A percentile compares a stretch with the other conserved stretches of the same genome.
These are phyloP conservation scores for Aspergillus saccharolyticus DNA, from an alignment of 495 filamentous ascomycete species.

Conservation along the genomic window DNA sequence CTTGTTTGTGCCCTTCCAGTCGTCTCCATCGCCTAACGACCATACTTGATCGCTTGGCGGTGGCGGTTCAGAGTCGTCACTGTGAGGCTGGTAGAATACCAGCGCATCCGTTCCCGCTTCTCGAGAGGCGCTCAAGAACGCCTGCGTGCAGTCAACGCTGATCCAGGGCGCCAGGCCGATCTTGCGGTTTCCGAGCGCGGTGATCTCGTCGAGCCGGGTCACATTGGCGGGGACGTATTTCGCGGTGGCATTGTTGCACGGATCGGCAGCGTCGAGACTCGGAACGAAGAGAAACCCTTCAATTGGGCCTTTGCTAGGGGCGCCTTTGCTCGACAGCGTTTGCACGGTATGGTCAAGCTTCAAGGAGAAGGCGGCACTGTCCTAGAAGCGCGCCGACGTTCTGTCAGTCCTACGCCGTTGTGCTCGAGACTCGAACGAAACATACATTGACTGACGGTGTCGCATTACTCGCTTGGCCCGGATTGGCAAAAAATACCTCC, in stretches of 20 bases:
- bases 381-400: conserved; percentile 31
- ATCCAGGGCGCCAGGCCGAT: conserved; percentile 91
- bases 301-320: conserved; percentile 50
- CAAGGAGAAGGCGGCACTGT: conserved; percentile 60
- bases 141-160: conserved; percentile 57
- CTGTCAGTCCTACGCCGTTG: neutral
- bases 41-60: conserved; percentile 52
- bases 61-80: conserved; percentile 57
- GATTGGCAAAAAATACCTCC: conserved; percentile 34
- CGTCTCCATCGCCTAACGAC: conserved; percentile 56
- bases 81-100: conserved; percentile 66
- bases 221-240: conserved; percentile 66
- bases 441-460: conserved; percentile 34
- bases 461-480: conserved; percentile 31
- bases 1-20: conserved; percentile 57
- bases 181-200: conserved; percentile 46
- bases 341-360: conserved; percentile 56
- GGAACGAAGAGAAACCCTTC: conserved; percentile 82
- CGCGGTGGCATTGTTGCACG: conserved; percentile 55
- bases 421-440: conserved; percentile 4
- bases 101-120: conserved; percentile 56
- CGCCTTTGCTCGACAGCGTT: conserved; percentile 61
- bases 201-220: conserved; percentile 64
- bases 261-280: conserved; percentile 47
- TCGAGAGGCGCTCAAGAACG: conserved; percentile 61